Evolutionary conservation across 2,329 filamentous ascomycete species (phyloP), one percentile per base, ranked within the genome.

Genomic region (Colletotrichum phormii): DNA sequence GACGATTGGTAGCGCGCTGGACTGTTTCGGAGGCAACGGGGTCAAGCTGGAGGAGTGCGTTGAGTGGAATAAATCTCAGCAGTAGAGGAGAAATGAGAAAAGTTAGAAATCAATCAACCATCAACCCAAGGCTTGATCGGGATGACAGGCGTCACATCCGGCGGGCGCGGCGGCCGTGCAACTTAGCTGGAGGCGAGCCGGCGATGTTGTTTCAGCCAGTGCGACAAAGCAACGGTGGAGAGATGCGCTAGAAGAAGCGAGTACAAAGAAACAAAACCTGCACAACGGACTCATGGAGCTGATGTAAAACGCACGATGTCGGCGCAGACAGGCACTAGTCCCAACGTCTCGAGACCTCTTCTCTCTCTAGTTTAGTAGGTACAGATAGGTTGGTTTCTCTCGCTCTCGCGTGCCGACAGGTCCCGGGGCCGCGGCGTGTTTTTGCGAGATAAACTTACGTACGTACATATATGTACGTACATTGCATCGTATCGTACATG

Each of bases 1-100:
- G 77, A 99, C 97, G 0, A 98, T 98, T 80, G 97, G 97, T 13
- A 98, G 97, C 81, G 97, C 97, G 1, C 84, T 99, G 78, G 97
- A 99, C 84, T 95, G 98, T 76, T 99, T 99, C 82, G 97, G 97
- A 9, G 97, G 97, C 1, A 91, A 87, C 22, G 94, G 94, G 1
- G 95, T 98, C 66, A 94, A 89, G 74, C 95, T 98, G 80, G 92
- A 93, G 42, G 95, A 98, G 70, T 98, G 96, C 81, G 92, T 98
- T 46, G 86, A 87, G 77, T 99, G 97, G 97, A 98, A 98, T 80
- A 84, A 82, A 75, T 51, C 35, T 12, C 74, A 75, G 53, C 35
- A 81, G 80, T 71, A 86, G 89, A 29, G 26, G 26, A 29, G 3
- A 29, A 29, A 29, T 29, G 26, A 29, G 26, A 29, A 29, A 29